phyloP scores from a whole-genome alignment of 139 green algal genomes.

The Haematococcus sp. region DNA sequence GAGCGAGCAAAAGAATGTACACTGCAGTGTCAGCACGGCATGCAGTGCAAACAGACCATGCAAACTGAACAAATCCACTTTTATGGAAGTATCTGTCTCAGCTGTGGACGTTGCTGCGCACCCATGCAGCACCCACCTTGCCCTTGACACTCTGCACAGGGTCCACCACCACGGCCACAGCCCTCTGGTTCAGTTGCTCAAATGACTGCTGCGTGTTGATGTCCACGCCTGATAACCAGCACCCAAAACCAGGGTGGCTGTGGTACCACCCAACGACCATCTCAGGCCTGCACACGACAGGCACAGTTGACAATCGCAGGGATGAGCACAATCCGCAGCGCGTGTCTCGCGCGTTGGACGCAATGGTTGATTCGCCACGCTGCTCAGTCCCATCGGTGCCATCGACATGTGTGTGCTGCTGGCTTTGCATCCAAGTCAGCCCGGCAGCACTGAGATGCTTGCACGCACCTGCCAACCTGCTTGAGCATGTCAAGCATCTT shows the following conservation, averaged over 20 bases:
- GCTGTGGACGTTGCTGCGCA: too few species aligned
- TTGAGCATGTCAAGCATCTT: constrained; percentile 99
- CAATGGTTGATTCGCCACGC: too few species aligned
- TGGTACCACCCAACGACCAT: constrained; percentile 99
- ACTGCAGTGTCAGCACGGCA: too few species aligned
- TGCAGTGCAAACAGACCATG: too few species aligned
- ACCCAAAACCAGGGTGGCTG: constrained; percentile 97
- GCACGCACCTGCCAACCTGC: constrained; percentile 82
- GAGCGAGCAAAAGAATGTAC: neutral
- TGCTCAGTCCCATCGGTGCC: too few species aligned
- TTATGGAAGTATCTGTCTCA: too few species aligned
- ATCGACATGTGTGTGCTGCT: too few species aligned
- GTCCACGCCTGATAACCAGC: constrained; percentile 99
- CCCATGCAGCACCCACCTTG: constrained; percentile 20
- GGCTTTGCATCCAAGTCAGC: too few species aligned
- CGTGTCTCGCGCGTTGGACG: too few species aligned
- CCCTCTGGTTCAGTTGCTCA: constrained; percentile 93
- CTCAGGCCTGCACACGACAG: constrained; percentile 61
- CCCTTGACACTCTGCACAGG: constrained; percentile 97
- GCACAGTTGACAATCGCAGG: neutral
- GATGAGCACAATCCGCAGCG: too few species aligned
- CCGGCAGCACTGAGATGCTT: too few species aligned
- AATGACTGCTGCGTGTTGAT: constrained; percentile 99
- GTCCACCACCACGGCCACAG: constrained; percentile 97
- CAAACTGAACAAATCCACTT: too few species aligned